Base-by-base conservation (phyloP, 768 basidiomycete genomes). In the Termitomyces sp. region DNA sequence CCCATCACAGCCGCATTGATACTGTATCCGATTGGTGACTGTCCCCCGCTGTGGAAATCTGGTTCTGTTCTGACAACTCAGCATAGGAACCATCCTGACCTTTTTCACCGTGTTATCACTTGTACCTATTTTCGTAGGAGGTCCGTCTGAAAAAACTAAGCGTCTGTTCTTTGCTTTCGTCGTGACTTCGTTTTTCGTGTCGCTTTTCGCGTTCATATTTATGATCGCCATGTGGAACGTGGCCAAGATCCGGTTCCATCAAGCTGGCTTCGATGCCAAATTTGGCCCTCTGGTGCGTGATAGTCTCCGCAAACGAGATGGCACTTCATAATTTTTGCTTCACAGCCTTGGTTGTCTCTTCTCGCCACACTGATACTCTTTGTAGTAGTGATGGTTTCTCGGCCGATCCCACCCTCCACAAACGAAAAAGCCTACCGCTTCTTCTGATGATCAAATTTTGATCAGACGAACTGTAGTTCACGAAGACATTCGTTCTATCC, bases 291-390 rank as follows among this genome's bases (percentile, higher is more conserved):
- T 75, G 69, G 76, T 76, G 41, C 48, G 73, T 67, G 31, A 19
- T 31, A 16, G 21, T 44, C 23, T n/a, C 19, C 38, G 34, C n/a
- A 12, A 23, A 8, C 10, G 2, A n/a, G 25, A 23, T 38, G 44
- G 43, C 8, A 46, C 35, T 16, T 45, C 9, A 46, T 34, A 50
- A 5, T 57, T 41, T 25, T 35, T 17, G 7, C 56, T 7, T 25
- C 41, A 27, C 60, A 77, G 75, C 67, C 68, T 31, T 73, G 69
- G 71, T 65, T 76, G 62, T 72, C 75, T 2, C 66, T 77, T 29
- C 56, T 66, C n/a, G 68, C 69, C 1, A 69, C 65, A 1, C 38
- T 75, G 11, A 42, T 72, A 19, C 63, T 75, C 8, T 57, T 73
- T 4, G 43, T 57, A 7, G 66, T 65, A 3, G 56, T 65, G 14